Evolutionary conservation across 2,329 filamentous ascomycete species (phyloP).

Genomic region (Paecilomyces variotii): DNA sequence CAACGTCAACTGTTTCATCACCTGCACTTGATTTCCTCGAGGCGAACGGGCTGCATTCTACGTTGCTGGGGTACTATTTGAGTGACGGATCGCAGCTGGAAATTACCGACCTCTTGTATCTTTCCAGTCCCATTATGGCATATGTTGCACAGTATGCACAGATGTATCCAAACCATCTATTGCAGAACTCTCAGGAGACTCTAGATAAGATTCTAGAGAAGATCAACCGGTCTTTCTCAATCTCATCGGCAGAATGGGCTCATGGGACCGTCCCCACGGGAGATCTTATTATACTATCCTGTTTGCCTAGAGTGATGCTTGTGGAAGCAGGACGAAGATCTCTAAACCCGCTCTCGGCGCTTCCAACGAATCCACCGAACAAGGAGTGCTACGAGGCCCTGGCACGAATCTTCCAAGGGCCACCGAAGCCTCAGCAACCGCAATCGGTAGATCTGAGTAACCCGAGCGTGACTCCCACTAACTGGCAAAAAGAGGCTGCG

Average conservation of each 20-base stretch:
- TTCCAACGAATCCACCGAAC: conserved; percentile 47
- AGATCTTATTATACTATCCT: conserved; percentile 50
- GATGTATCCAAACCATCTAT: conserved; percentile 48
- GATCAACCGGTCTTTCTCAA: conserved; percentile 38
- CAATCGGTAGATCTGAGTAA: conserved; percentile 24
- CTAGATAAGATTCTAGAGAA: conserved; percentile 41
- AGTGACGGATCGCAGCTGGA: conserved; percentile 41
- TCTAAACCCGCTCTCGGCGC: conserved; percentile 38
- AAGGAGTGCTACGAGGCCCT: conserved; percentile 48
- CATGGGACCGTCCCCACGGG: conserved; percentile 47
- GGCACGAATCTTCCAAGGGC: conserved; percentile 49
- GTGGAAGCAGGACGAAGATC: conserved; percentile 35
- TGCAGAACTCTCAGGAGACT: conserved; percentile 33
- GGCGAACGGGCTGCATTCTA: conserved; percentile 42
- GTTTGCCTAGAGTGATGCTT: conserved; percentile 47
- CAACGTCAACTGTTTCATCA: conserved; percentile 31
- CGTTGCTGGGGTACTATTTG: conserved; percentile 44
- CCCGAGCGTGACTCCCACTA: conserved; percentile 27
- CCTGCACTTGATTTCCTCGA: conserved; percentile 46
- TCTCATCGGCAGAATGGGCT: conserved; percentile 43
- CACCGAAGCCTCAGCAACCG: conserved; percentile 19
- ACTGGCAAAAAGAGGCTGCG: conserved; percentile 40
- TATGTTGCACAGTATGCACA: conserved; percentile 52
- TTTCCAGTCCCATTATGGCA: conserved; percentile 47
- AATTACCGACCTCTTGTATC: conserved; percentile 45